Conservation (phyloP, 345 rosid species). For the Orychophragmus violaceus region DNA sequence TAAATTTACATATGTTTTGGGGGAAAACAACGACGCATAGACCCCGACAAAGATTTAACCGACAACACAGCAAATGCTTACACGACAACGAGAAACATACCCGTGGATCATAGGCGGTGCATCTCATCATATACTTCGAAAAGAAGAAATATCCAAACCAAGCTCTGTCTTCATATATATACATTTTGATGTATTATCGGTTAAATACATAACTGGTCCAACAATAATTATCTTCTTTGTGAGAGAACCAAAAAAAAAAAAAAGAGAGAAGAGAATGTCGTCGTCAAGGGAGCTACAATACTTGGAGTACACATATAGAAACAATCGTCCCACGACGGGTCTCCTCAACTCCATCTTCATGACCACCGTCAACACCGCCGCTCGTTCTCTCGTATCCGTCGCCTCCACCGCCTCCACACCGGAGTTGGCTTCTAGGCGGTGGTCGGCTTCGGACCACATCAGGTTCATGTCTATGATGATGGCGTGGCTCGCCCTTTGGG, state of each 20-base stretch:
- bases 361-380: slow-evolving; percentile 58
- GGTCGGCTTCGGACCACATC: slow-evolving; percentile 60
- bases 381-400: slow-evolving; percentile 51
- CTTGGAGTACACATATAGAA: slow-evolving; percentile 31
- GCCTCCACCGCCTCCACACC: slow-evolving; percentile 42
- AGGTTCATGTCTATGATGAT: slow-evolving; percentile 64
- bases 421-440: slow-evolving; percentile 32
- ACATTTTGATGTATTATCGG: too few species aligned
- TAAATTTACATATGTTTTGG: neutral
- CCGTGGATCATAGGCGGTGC: slow-evolving; percentile 30
- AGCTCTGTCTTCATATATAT: slow-evolving; percentile 15
- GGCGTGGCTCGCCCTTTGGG: slow-evolving; percentile 60
- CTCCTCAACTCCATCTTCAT: slow-evolving; percentile 53
- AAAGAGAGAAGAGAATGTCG: slow-evolving; percentile 2
- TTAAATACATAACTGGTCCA: neutral
- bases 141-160: slow-evolving; percentile 28
- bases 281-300: slow-evolving; percentile 33
- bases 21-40: neutral
- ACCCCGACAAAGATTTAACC: slow-evolving; percentile 8
- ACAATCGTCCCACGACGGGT: slow-evolving; percentile 38
- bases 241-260: neutral
- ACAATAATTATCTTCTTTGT: neutral
- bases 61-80: slow-evolving; percentile 20
- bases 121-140: slow-evolving; percentile 24
- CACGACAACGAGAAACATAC: slow-evolving; percentile 24